Percentiles rank a stretch among this genome's conserved stretches.
Conservation (phyloP, 352 stramenopile species). For the Phytophthora capsici region DNA sequence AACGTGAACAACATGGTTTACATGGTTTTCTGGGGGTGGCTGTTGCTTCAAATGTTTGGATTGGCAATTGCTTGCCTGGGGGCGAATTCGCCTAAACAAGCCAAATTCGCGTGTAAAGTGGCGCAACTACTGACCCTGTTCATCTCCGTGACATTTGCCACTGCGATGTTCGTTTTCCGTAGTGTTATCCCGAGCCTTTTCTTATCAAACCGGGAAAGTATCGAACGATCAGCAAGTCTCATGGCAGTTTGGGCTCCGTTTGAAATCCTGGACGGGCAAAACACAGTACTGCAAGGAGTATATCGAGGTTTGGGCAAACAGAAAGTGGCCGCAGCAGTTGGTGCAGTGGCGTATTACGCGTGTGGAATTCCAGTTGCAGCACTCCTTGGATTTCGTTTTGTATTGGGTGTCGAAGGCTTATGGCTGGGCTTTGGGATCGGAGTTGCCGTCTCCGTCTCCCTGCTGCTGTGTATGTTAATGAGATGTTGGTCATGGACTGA, state of each 20-base stretch:
- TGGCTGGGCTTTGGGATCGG: conserved; percentile 81
- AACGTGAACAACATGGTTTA: conserved; percentile 75
- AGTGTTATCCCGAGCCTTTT: conserved; percentile 49
- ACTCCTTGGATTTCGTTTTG: conserved; percentile 55
- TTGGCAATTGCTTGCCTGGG: conserved; percentile 82
- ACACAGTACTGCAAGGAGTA: conserved; percentile 73
- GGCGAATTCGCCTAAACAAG: conserved; percentile 60
- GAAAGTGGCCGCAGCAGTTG: conserved; percentile 67
- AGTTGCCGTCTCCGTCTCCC: conserved; percentile 28
- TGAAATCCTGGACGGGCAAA: conserved; percentile 75
- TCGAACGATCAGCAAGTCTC: conserved; percentile 44
- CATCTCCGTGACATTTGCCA: conserved; percentile 43
- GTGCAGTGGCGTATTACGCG: conserved; percentile 76
- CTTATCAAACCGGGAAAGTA: conserved; percentile 45
- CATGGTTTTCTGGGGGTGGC: conserved; percentile 77
- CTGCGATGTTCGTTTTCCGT: conserved; percentile 46
- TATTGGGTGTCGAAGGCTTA: conserved; percentile 64
- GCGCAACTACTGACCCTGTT: conserved; percentile 43
- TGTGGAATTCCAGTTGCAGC: conserved; percentile 75
- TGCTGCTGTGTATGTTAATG: conserved; percentile 20
- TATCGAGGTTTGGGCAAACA: conserved; percentile 74
- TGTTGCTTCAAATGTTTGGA: conserved; percentile 70
- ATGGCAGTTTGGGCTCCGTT: conserved; percentile 71
- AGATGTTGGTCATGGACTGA: conserved; percentile 36
- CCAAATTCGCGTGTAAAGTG: conserved; percentile 48